Percentiles rank a stretch among this genome's conserved stretches.
These are phyloP conservation scores for Salvia hispanica DNA, from an alignment of 257 asterid genomes.

Conservation along the genomic window DNA sequence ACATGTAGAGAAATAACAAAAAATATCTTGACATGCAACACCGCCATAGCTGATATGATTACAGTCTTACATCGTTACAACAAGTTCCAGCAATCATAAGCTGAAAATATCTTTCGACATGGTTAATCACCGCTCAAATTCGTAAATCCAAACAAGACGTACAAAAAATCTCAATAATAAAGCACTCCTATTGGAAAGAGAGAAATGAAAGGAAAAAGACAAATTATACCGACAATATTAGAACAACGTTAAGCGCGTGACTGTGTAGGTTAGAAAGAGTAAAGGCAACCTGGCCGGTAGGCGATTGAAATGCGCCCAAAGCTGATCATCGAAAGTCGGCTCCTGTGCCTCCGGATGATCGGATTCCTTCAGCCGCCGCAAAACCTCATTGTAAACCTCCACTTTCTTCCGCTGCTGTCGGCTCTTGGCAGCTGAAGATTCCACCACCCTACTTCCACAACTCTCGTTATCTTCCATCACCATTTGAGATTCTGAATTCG, in stretches of 20 bases:
- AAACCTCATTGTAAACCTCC: constrained; percentile 90
- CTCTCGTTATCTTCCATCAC: constrained; percentile 84
- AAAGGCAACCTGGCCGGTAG: constrained; percentile 73
- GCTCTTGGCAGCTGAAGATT: constrained; percentile 47
- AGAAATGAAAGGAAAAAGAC: neutral
- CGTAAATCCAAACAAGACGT: constrained; percentile 2
- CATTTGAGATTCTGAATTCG: constrained; percentile 47
- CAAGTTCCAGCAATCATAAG: constrained; percentile 5
- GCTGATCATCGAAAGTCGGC: constrained; percentile 74
- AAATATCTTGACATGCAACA: constrained; percentile 35
- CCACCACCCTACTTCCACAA: constrained; percentile 75
- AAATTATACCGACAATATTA: neutral
- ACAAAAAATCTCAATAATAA: neutral
- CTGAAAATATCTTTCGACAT: neutral
- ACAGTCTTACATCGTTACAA: neutral
- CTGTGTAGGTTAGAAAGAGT: constrained; percentile 16
- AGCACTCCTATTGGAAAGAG: neutral
- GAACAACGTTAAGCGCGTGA: neutral
- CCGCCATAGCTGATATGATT: neutral
- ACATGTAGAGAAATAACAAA: constrained; percentile 23
- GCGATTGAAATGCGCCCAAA: constrained; percentile 93
- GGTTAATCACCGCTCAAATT: constrained; percentile 27
- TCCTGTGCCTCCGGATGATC: constrained; percentile 64
- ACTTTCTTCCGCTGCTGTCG: constrained; percentile 59
- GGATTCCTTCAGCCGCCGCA: constrained; percentile 78